Evolutionary conservation across 2,329 filamentous ascomycete genomes (phyloP).

Genomic region (Aspergillus flavus): DNA sequence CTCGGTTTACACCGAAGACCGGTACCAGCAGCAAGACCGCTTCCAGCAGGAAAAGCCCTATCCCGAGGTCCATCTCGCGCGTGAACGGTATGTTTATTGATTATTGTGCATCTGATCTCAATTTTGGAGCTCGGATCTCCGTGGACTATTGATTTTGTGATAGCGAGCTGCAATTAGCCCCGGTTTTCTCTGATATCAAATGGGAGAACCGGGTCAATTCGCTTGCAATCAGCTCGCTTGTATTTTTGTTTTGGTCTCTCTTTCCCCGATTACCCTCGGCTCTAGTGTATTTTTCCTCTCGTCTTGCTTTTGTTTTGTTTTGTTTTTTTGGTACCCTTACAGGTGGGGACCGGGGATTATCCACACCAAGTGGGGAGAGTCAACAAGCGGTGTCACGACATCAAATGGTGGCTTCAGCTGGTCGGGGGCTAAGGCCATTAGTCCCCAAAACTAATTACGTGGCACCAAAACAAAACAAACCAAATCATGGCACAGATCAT

Average conservation of each 20-base stretch:
- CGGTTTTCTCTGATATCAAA: background rate
- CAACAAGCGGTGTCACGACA: constrained; percentile 27
- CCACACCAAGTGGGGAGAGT: constrained; percentile 23
- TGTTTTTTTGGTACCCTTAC: constrained; percentile 10
- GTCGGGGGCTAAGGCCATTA: constrained; percentile 21
- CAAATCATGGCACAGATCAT: constrained; percentile 6
- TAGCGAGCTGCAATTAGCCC: background rate
- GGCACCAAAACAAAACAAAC: constrained; percentile 29
- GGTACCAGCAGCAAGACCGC: constrained; percentile 39
- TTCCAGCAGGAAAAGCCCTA: constrained; percentile 33
- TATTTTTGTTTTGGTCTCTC: background rate
- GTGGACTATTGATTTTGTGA: background rate
- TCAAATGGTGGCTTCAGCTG: constrained; percentile 16
- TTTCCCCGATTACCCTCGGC: constrained; percentile 6
- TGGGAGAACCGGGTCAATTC: background rate
- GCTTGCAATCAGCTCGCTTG: background rate
- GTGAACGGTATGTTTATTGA: constrained; percentile 52
- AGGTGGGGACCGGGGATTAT: background rate
- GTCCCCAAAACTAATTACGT: constrained; percentile 26
- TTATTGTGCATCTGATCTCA: constrained; percentile 19
- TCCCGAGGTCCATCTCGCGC: constrained; percentile 53
- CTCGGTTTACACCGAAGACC: constrained; percentile 35
- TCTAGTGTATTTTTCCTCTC: constrained; percentile 8
- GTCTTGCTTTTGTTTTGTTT: constrained; percentile 13
- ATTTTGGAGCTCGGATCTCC: constrained; percentile 15